Conservation (phyloP, 1,139 yeast genomes). For the Ogataea hybrid region DNA sequence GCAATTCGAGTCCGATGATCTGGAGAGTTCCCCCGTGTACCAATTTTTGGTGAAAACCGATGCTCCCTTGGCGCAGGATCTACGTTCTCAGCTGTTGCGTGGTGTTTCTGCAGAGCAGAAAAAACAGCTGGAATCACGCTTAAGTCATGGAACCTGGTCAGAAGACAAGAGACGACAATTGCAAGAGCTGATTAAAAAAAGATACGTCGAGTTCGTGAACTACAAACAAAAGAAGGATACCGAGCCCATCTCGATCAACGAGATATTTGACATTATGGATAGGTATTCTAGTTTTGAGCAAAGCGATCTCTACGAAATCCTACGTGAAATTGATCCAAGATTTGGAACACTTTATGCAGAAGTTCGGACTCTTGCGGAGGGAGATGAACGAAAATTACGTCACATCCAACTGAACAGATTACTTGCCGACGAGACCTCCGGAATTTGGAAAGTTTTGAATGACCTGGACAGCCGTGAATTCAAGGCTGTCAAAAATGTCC, state of each 20-base stretch:
- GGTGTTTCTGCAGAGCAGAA: conserved; percentile 7
- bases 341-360: conserved; percentile 24
- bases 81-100: neutral
- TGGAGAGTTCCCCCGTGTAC: conserved; percentile 23
- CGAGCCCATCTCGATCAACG: conserved; percentile 27
- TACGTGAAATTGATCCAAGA: conserved; percentile 24
- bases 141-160: neutral
- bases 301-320: conserved; percentile 17
- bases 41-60: conserved; percentile 4
- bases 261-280: conserved; percentile 27
- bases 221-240: conserved; percentile 4
- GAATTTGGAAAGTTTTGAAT: conserved; percentile 24
- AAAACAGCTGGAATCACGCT: neutral
- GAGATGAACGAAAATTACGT: conserved; percentile 22
- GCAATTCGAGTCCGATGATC: conserved; percentile 14
- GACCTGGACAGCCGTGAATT: conserved; percentile 6
- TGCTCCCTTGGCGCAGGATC: conserved; percentile 15
- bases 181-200: conserved; percentile 23
- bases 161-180: conserved; percentile 7
- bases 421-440: conserved; percentile 19
- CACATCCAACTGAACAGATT: conserved; percentile 24
- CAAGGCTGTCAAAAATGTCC: conserved; percentile 3
- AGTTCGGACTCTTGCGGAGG: conserved; percentile 27
- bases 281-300: conserved; percentile 23
- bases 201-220: conserved; percentile 14